Base-by-base conservation (phyloP, 176 grass and related monocot genomes). In the Thinopyrum elongatum region DNA sequence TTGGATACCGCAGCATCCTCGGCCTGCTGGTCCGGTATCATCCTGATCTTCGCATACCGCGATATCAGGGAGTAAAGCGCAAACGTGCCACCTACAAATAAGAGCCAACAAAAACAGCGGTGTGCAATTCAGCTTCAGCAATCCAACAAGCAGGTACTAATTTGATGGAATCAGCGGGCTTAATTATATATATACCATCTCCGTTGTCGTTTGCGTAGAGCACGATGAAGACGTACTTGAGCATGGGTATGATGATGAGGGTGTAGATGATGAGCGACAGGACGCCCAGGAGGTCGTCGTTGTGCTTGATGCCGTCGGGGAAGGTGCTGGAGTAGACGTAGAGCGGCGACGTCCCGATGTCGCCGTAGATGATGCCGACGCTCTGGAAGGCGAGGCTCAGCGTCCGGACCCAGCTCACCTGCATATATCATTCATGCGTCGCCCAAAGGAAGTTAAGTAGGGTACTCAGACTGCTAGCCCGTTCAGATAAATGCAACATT, bases 261-360 rank as follows among this genome's bases (percentile, higher is more conserved):
- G 77, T 89, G 84, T 95, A 95, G 83, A 95, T 74, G 85, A 95
- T 95, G 25, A 95, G 91, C 8, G 94, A 95, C 12, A 95, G 55
- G 78, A 83, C 91, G 7, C 91, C 91, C 8, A 93, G 47, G 46
- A 95, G 63, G 6, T 95, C 91, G 22, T 91, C 86, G 0, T 71
- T n/a, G 47, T 91, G 8, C 30, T 77, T 53, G 69, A 95, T 88
- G 58, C 94, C 89, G 9, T 86, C 19, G 3, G 91, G 73, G 82
- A 95, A 95, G 10, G 94, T 95, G 79, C 89, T 87, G 62, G 86
- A 62, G 74, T 85, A 87, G 44, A 92, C 86, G 16, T 93, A 93
- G 4, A 95, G 87, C 31, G 94, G 94, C 34, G 91, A 93, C 29
- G 91, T 95, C 41, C 94, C 94, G 21, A 95, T 91, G 61, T 95